Conservation (phyloP, 129 eudicot species). For the Saussurea involucrata region DNA sequence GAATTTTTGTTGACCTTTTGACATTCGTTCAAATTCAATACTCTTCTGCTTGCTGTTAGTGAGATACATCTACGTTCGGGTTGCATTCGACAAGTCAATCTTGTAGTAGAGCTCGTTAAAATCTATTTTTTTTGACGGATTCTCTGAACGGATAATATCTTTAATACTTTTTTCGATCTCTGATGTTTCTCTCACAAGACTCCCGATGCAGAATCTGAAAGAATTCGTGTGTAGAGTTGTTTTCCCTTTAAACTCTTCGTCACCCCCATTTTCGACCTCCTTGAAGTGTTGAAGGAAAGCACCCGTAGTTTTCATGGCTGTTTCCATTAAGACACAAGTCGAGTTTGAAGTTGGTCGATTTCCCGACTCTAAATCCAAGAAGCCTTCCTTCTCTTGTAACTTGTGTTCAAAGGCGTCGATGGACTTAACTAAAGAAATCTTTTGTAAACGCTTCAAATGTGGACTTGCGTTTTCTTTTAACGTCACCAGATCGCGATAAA, state of each 20-base stretch:
- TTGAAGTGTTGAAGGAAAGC: slow-evolving; percentile 29
- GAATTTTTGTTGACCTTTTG: slow-evolving; percentile 4
- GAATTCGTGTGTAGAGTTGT: slow-evolving; percentile 36
- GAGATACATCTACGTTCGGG: slow-evolving; percentile 5
- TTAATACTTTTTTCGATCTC: slow-evolving; percentile 35
- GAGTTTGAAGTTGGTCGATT: background rate
- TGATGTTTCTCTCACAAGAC: slow-evolving; percentile 38
- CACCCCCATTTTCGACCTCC: slow-evolving; percentile 28
- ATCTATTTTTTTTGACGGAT: slow-evolving; percentile 40
- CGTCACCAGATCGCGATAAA: slow-evolving; percentile 30
- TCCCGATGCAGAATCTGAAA: slow-evolving; percentile 49
- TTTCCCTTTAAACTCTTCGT: slow-evolving; percentile 35
- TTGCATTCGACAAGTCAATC: slow-evolving; percentile 21
- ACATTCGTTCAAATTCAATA: slow-evolving; percentile 21
- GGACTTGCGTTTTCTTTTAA: slow-evolving; percentile 35
- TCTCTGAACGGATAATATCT: slow-evolving; percentile 49
- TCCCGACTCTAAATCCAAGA: slow-evolving; percentile 48
- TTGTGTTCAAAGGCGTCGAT: slow-evolving; percentile 16
- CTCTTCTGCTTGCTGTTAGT: slow-evolving; percentile 7
- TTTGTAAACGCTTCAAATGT: slow-evolving; percentile 38
- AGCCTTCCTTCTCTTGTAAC: slow-evolving; percentile 20
- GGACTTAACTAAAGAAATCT: slow-evolving; percentile 20
- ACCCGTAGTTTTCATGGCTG: background rate
- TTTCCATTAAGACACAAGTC: background rate
- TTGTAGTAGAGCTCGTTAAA: slow-evolving; percentile 26